These are phyloP conservation scores for Arthrobotrys sphaeroides DNA, from an alignment of 2,329 filamentous ascomycete species.

Conservation along the genomic window DNA sequence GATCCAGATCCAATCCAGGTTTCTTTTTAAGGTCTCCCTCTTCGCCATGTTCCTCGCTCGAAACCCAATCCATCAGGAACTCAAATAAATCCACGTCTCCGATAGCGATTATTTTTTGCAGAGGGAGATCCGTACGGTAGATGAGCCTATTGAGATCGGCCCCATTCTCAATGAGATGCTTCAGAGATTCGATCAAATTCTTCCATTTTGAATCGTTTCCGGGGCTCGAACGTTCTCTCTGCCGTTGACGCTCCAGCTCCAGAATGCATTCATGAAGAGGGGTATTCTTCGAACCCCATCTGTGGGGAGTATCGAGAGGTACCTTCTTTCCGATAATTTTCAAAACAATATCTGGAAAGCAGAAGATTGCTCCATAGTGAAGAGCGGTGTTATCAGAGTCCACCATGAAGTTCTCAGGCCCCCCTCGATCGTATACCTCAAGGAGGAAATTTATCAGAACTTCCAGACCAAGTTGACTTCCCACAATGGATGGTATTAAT, in stretches of 20 bases:
- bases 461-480: background rate
- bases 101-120: slow-evolving; percentile 11
- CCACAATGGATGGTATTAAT: background rate
- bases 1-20: too few relatives aligned
- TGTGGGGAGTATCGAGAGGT: background rate
- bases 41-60: background rate
- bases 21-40: too few relatives aligned
- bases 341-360: background rate
- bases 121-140: background rate
- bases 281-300: background rate
- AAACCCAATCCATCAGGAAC: background rate
- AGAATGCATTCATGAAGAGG: background rate
- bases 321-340: background rate
- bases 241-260: background rate
- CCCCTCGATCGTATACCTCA: background rate
- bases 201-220: too few relatives aligned
- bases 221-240: background rate
- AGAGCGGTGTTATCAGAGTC: background rate
- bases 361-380: background rate
- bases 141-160: background rate
- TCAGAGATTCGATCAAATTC: background rate
- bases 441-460: slow-evolving; percentile 17
- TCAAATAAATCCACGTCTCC: background rate
- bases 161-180: background rate
- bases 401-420: background rate